Evolutionary conservation across 108 stramenopile genomes (phyloP).

Genomic region (Cyclotella choctawhatcheeana): DNA sequence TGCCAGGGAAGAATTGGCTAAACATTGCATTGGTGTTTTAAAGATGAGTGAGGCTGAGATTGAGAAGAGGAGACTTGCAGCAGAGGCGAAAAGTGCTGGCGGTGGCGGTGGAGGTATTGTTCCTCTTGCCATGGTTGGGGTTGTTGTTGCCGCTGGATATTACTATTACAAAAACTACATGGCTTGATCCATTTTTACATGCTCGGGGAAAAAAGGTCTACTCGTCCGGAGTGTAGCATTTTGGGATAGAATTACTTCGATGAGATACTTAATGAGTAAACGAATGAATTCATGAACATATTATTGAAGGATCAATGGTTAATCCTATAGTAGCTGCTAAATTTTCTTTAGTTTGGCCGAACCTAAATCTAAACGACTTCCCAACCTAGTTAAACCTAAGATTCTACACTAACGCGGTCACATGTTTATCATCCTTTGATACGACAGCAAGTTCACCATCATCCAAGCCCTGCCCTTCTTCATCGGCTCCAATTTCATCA

Average conservation of each 20-base stretch:
- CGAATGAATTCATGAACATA: too few relatives aligned
- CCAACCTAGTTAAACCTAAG: not conserved
- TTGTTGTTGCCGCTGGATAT: slow-evolving; percentile 36
- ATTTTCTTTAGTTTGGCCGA: too few relatives aligned
- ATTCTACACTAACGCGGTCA: slow-evolving; percentile 27
- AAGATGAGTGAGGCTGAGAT: slow-evolving; percentile 72
- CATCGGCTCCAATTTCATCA: slow-evolving; percentile 71
- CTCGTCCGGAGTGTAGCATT: too few relatives aligned
- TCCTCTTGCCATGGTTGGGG: slow-evolving; percentile 32
- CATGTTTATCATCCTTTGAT: slow-evolving; percentile 8
- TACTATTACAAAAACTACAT: slow-evolving; percentile 45
- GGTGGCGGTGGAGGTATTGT: slow-evolving; percentile 37
- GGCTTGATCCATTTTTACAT: not conserved
- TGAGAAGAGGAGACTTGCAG: slow-evolving; percentile 72
- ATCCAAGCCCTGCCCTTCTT: slow-evolving; percentile 65
- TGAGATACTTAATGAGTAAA: too few relatives aligned
- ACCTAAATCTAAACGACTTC: too few relatives aligned
- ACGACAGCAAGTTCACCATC: slow-evolving; percentile 39
- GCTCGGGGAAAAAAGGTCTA: too few relatives aligned
- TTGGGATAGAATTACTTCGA: too few relatives aligned
- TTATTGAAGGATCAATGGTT: too few relatives aligned
- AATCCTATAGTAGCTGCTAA: too few relatives aligned
- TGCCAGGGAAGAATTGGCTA: slow-evolving; percentile 86
- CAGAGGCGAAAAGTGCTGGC: slow-evolving; percentile 50
- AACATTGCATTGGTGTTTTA: slow-evolving; percentile 79